Evolutionary conservation across 306 rosid species (phyloP).

Genomic region (Pyrus communis): DNA sequence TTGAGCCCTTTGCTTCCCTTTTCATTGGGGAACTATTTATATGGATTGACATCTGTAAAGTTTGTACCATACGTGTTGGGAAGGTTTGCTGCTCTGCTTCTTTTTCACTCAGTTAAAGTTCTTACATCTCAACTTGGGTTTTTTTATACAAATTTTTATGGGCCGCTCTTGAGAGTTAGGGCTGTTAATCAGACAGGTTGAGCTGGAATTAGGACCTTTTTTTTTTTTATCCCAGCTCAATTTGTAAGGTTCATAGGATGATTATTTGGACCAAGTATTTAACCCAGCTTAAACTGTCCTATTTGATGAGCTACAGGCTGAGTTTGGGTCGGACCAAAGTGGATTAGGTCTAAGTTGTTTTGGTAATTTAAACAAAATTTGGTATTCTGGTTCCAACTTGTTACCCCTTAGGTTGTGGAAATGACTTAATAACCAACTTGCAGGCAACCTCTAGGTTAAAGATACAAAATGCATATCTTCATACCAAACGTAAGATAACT

Average conservation of each 20-base stretch:
- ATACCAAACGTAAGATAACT: too few species aligned
- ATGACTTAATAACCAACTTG: not conserved
- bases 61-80: constrained; percentile 92
- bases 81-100: constrained; percentile 43
- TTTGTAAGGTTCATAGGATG: not conserved
- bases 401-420: not conserved
- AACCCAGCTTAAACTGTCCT: not conserved
- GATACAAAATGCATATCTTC: too few species aligned
- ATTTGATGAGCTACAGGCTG: not conserved
- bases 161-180: not conserved
- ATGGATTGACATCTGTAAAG: constrained; percentile 93
- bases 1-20: constrained; percentile 97
- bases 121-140: not conserved
- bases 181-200: not conserved
- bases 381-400: not conserved
- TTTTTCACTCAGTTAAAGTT: not conserved
- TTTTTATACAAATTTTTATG: not conserved
- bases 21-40: constrained; percentile 88
- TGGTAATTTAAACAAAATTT: not conserved
- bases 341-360: not conserved
- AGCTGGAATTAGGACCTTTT: not conserved
- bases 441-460: too few species aligned
- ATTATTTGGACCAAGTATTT: not conserved
- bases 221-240: not conserved
- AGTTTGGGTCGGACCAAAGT: not conserved